Percentiles rank a stretch among this genome's conserved stretches.
Evolutionary conservation across 768 basidiomycete genomes (phyloP).

Genomic region (Auricularia auricula-judae): DNA sequence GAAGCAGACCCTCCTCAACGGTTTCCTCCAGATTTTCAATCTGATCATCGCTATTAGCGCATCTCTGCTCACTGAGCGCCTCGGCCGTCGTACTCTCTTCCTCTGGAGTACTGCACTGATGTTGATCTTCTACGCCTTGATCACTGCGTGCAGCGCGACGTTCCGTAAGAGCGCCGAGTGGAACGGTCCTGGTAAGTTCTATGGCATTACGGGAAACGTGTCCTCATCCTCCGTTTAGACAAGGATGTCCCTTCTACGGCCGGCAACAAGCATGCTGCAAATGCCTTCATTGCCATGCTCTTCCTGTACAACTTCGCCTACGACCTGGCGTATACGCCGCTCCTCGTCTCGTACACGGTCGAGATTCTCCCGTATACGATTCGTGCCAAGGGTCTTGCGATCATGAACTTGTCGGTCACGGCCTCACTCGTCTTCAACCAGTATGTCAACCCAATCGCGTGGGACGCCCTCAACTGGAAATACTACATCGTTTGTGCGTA

Average conservation of each 20-base stretch:
- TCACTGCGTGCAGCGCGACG: slow-evolving; percentile 36
- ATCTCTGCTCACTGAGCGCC: slow-evolving; percentile 48
- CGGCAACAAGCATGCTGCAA: slow-evolving; percentile 15
- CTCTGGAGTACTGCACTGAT: slow-evolving; percentile 29
- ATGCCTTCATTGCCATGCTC: slow-evolving; percentile 73
- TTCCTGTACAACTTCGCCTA: slow-evolving; percentile 75
- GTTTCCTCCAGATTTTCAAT: slow-evolving; percentile 78
- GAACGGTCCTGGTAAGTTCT: neutral
- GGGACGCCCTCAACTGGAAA: slow-evolving; percentile 55
- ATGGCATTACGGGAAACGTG: neutral
- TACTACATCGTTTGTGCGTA: slow-evolving; percentile 42
- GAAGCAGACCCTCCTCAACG: slow-evolving; percentile 69
- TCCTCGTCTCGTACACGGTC: slow-evolving; percentile 77
- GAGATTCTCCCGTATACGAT: slow-evolving; percentile 78
- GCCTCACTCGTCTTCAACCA: slow-evolving; percentile 81
- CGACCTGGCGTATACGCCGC: slow-evolving; percentile 76
- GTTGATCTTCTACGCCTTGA: slow-evolving; percentile 47
- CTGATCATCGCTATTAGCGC: slow-evolving; percentile 49
- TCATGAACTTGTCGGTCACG: slow-evolving; percentile 73
- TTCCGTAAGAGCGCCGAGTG: neutral
- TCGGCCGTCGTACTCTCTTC: slow-evolving; percentile 66
- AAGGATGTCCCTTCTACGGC: neutral
- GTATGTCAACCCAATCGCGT: slow-evolving; percentile 75
- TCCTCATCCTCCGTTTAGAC: neutral
- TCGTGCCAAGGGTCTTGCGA: slow-evolving; percentile 76